Evolutionary conservation across 768 basidiomycete genomes (phyloP).

Genomic region (Suillus cothurnatus): DNA sequence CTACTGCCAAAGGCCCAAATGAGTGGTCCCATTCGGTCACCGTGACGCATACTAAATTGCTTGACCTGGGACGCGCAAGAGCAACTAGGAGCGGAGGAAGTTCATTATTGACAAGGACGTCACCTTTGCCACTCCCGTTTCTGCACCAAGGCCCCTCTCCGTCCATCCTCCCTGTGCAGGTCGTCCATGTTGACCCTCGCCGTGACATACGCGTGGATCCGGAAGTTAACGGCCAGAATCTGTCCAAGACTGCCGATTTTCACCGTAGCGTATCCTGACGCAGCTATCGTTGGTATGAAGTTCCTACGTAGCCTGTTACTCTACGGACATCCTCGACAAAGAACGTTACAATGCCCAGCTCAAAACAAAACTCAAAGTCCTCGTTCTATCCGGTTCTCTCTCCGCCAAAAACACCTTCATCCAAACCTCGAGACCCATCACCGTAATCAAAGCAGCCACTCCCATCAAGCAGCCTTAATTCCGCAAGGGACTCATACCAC

Average conservation of each 20-base stretch:
- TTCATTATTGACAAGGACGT: conserved; percentile 50
- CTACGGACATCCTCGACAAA: conserved; percentile 5
- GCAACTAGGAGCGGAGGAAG: conserved; percentile 55
- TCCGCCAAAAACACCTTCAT: conserved; percentile 28
- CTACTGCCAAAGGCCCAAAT: conserved; percentile 69
- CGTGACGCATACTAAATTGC: conserved; percentile 79
- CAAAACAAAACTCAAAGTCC: not conserved
- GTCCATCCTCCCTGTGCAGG: conserved; percentile 46
- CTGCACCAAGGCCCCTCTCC: conserved; percentile 38
- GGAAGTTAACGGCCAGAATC: conserved; percentile 10
- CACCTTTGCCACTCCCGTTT: conserved; percentile 40
- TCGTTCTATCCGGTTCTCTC: not conserved
- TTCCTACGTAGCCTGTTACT: conserved; percentile 47
- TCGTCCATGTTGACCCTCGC: conserved; percentile 35
- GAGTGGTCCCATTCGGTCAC: conserved; percentile 86
- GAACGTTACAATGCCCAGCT: conserved; percentile 3
- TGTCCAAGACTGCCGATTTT: conserved; percentile 11
- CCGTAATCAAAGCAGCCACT: conserved; percentile 22
- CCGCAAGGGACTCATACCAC: conserved; percentile 40
- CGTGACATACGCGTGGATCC: conserved; percentile 16
- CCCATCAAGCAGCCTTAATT: conserved; percentile 22
- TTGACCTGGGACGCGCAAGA: conserved; percentile 69
- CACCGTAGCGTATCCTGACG: conserved; percentile 18
- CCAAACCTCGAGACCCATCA: conserved; percentile 11
- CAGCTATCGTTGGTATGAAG: conserved; percentile 30